Evolutionary conservation across 2,329 filamentous ascomycete species (phyloP).

Genomic region (Xylogone sp.): DNA sequence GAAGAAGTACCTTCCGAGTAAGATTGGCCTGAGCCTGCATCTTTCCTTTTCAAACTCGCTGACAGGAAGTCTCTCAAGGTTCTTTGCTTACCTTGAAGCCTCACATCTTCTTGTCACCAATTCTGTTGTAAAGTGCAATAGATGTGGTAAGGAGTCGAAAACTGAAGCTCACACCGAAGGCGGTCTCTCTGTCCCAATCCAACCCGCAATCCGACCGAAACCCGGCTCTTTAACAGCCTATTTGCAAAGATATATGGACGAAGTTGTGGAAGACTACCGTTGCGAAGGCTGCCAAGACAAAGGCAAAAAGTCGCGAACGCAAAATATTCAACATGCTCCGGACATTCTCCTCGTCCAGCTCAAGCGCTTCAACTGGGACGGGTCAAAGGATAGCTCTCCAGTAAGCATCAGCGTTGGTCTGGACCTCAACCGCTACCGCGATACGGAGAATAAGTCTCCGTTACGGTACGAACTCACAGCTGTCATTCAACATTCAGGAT

Average conservation of each 20-base stretch:
- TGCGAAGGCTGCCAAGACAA: conserved; percentile 21
- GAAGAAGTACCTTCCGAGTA: conserved; percentile 23
- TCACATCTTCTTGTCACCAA: conserved; percentile 12
- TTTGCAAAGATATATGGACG: conserved; percentile 17
- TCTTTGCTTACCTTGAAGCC: conserved; percentile 15
- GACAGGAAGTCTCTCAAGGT: conserved; percentile 3
- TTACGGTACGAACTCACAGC: conserved; percentile 25
- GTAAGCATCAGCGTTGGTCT: conserved; percentile 16
- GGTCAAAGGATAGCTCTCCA: conserved; percentile 15
- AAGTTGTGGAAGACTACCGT: conserved; percentile 19
- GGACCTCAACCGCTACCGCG: conserved; percentile 19
- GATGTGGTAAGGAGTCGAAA: conserved; percentile 19
- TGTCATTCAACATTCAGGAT: conserved; percentile 24
- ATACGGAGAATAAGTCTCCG: conserved; percentile 5
- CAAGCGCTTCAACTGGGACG: conserved; percentile 21
- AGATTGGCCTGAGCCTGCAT: conserved; percentile 3
- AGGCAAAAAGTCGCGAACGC: conserved; percentile 8
- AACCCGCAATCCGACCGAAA: conserved; percentile 9
- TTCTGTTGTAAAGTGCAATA: conserved; percentile 17
- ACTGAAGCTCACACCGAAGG: conserved; percentile 18
- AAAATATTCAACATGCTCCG: conserved; percentile 17
- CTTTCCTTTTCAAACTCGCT: not conserved
- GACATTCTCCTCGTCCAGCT: conserved; percentile 23
- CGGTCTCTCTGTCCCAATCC: conserved; percentile 21
- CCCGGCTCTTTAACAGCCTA: conserved; percentile 16